Evolutionary conservation across 2,329 filamentous ascomycete species (phyloP).

Genomic region (Botryotinia narcissicola): DNA sequence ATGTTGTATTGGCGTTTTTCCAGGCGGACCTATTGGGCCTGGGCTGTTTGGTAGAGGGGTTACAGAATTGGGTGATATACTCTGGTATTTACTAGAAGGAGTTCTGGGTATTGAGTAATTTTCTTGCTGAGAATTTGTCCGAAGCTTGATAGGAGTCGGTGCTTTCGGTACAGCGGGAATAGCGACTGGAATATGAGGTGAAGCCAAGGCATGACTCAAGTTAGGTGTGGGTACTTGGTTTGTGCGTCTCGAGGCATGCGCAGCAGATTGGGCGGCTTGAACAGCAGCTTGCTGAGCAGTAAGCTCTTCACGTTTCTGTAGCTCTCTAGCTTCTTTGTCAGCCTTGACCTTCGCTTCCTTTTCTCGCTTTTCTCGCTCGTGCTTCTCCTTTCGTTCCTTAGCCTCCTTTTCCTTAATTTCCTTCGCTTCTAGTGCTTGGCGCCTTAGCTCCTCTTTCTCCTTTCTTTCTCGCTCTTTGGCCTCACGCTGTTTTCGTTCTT

Average conservation of each 20-base stretch:
- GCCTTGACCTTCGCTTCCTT: slow-evolving; percentile 51
- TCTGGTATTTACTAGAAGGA: slow-evolving; percentile 56
- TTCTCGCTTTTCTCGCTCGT: slow-evolving; percentile 57
- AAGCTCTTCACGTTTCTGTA: slow-evolving; percentile 46
- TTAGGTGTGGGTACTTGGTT: slow-evolving; percentile 49
- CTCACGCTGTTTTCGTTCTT: slow-evolving; percentile 79
- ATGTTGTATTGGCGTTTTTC: slow-evolving; percentile 55
- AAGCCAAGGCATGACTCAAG: slow-evolving; percentile 61
- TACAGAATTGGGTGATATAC: slow-evolving; percentile 57
- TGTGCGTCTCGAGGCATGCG: slow-evolving; percentile 46
- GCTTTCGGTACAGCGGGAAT: slow-evolving; percentile 82
- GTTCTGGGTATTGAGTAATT: slow-evolving; percentile 65
- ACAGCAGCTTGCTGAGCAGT: slow-evolving; percentile 41
- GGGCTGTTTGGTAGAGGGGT: slow-evolving; percentile 66
- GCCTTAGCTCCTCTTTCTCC: slow-evolving; percentile 76
- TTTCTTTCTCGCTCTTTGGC: slow-evolving; percentile 80
- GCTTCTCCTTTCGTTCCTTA: slow-evolving; percentile 56
- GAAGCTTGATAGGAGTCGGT: slow-evolving; percentile 72
- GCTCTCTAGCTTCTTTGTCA: slow-evolving; percentile 50
- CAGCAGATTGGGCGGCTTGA: slow-evolving; percentile 41
- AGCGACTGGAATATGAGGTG: slow-evolving; percentile 75
- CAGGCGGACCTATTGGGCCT: slow-evolving; percentile 58
- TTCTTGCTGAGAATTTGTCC: slow-evolving; percentile 70
- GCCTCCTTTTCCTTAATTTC: slow-evolving; percentile 62
- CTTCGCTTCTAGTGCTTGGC: slow-evolving; percentile 73